These are phyloP conservation scores for Fragaria iinumae DNA, from an alignment of 306 rosid species.

Conservation along the genomic window DNA sequence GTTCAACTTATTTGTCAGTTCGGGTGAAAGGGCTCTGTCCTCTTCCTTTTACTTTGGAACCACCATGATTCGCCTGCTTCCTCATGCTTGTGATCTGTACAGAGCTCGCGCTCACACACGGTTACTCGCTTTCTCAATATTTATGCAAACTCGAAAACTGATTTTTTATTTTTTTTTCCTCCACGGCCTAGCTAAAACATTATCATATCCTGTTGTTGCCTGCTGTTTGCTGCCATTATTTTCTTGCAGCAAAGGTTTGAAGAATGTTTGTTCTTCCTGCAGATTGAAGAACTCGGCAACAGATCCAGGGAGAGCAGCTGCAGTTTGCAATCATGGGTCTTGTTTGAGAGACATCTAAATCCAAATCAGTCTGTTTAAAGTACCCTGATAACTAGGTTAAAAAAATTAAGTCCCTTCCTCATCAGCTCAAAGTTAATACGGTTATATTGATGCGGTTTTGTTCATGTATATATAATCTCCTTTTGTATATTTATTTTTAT, in stretches of 20 bases:
- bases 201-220: slow-evolving; percentile 53
- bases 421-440: not conserved
- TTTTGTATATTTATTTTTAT: not conserved
- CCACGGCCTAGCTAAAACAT: slow-evolving; percentile 75
- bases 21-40: slow-evolving; percentile 53
- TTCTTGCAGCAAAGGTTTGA: slow-evolving; percentile 79
- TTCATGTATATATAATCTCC: not conserved
- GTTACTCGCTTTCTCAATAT: slow-evolving; percentile 59
- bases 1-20: slow-evolving; percentile 46
- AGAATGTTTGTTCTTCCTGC: not conserved
- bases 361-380: not conserved
- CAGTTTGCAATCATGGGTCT: not conserved
- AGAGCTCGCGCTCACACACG: slow-evolving; percentile 56
- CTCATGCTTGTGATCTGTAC: slow-evolving; percentile 89
- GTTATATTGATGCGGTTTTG: not conserved
- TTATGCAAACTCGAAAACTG: slow-evolving; percentile 70
- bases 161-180: slow-evolving; percentile 36
- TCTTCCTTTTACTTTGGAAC: slow-evolving; percentile 61
- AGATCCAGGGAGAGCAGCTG: slow-evolving; percentile 12
- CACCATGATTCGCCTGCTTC: slow-evolving; percentile 66
- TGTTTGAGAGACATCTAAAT: not conserved
- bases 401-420: not conserved
- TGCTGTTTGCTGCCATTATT: slow-evolving; percentile 54
- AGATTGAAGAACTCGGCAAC: not conserved
- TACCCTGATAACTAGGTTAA: not conserved